Evolutionary conservation across 306 rosid genomes (phyloP), one percentile per base, ranked within the genome.

Genomic region (Sicyos baderoa): DNA sequence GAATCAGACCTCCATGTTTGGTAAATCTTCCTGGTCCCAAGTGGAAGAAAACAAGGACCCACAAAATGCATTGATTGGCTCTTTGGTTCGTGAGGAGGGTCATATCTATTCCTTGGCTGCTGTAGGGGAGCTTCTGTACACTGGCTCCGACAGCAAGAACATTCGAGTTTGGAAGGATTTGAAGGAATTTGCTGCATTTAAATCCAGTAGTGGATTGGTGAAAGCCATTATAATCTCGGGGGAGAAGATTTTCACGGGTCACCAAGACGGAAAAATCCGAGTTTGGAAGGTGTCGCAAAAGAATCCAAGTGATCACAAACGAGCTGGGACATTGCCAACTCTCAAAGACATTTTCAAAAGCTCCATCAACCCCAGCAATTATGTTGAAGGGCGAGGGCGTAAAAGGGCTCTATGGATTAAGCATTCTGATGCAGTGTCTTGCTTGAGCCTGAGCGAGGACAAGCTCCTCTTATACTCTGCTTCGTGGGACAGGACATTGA

Each of bases 121-220:
- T 9, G 45, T 12, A 0, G 45, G 45, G 11, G 45, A 40, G 11
- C 45, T 40, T 40, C 45, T 40, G 11, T 40, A 7, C 45, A 40
- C 45, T 9, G 45, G 45, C 45, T 40, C 45, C 45, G 45, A 40
- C 12, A 40, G 45, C 45, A 40, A 9, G 11, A 40, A 93, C 81
- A 93, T 93, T 21, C 84, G 98, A 0, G 98, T 93, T 0, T 93
- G 97, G 98, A 93, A 93, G 87, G 82, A 88, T 62, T 84, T 89
- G 0, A 79, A 88, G 53, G 97, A 93, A 58, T 88, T 72, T 32
- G 81, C 86, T 1, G 98, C 88, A 0, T 93, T 93, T 76, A 93
- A 93, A 74, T 88, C 97, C 0, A 90, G 82, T 73, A 93, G 98
- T 42, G 98, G 98, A 0, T 72, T 93, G 72, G 98, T 93, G 0